Base-by-base conservation (phyloP, 1,139 yeast genomes). In the Taphrina pruni region DNA sequence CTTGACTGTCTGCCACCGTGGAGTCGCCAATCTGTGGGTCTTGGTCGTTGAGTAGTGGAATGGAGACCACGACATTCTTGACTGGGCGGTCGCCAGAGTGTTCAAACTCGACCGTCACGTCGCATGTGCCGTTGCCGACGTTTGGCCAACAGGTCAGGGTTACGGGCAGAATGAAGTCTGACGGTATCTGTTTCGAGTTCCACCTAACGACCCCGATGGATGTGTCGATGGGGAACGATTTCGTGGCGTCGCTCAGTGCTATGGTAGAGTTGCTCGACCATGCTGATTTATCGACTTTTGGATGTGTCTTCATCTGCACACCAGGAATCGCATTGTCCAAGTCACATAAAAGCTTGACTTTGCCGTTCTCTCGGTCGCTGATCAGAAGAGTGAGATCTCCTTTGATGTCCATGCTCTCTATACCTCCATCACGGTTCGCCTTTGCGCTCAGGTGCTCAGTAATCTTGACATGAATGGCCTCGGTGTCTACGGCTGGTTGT, bases 161-260 rank as follows among this genome's bases (percentile, higher is more conserved):
- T 68, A 94, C 78, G 51, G 98, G 98, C 68, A 70, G 60, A 17
- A 90, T 84, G 70, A 85, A 81, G 55, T 82, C 54, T 55, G 69
- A 78, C 69, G 79, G 79, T 52, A 88, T 89, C 52, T 82, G 83
- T 45, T 58, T 58, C 46, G 85, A 86, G 79, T 90, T 85, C 97
- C 98, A 94, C 83, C 97, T 88, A 76, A 94, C 84, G 54, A 94
- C 97, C 70, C 96, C 96, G 73, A 92, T 82, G 70, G 91, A 88
- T 77, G 90, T 94, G 78, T 92, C 97, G 78, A 93, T 91, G 58
- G 98, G 98, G 85, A 94, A 93, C 39, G 92, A 85, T 76, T 91
- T 90, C 55, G 85, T 77, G 69, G 86, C 81, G 77, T 92, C 96
- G 77, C 89, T 90, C 75, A 93, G 85, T 0, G 89, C 88, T 76